A percentile compares a stretch with the other conserved stretches of the same genome.
Conservation (phyloP, 108 stramenopile genomes). For the Nitzschia sp. region DNA sequence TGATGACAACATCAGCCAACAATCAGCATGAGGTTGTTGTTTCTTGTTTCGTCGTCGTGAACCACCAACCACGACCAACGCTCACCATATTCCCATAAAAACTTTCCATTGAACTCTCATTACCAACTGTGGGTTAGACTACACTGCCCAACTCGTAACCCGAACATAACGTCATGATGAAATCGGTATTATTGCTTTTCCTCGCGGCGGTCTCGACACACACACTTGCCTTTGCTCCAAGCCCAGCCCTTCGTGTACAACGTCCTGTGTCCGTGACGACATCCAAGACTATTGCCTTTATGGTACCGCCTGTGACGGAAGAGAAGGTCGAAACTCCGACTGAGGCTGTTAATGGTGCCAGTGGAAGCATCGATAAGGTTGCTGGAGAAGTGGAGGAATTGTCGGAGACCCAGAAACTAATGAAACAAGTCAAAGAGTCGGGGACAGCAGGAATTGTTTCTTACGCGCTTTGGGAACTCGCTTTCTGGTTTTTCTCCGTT, state of each 20-base stretch:
- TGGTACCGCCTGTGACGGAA: not conserved
- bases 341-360: conserved; percentile 1
- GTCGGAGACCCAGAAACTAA: conserved; percentile 49
- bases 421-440: conserved; percentile 75
- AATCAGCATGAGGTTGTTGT: too few species aligned
- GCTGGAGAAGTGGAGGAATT: conserved; percentile 20
- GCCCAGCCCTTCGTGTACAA: not conserved
- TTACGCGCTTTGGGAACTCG: conserved; percentile 79
- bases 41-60: too few species aligned
- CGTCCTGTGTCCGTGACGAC: not conserved
- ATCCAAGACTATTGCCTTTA: not conserved
- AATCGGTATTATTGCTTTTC: not conserved
- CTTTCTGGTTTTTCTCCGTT: conserved; percentile 76
- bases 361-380: not conserved
- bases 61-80: too few species aligned
- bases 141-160: too few species aligned
- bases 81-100: too few species aligned
- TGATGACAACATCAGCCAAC: too few species aligned
- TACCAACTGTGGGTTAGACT: too few species aligned
- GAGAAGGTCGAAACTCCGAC: not conserved
- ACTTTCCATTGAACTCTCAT: too few species aligned
- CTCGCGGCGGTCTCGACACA: not conserved
- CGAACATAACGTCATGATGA: not conserved
- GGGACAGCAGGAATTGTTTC: conserved; percentile 76
- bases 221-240: not conserved